phyloP scores from a whole-genome alignment of 2,329 filamentous ascomycete genomes.

The Venturia aucupariae region DNA sequence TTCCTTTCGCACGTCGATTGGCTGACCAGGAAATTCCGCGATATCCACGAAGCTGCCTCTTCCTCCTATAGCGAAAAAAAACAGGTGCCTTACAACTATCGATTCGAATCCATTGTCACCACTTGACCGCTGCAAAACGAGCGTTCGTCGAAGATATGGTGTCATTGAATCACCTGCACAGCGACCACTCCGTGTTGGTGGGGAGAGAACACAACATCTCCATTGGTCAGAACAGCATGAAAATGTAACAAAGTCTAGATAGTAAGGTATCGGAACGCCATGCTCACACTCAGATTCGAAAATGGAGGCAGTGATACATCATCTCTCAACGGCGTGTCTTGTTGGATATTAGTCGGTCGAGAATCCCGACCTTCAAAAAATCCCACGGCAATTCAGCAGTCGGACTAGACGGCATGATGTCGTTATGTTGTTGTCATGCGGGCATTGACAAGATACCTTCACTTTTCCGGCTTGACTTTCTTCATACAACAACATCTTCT shows the following conservation, averaged over 20 bases:
- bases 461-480: not conserved
- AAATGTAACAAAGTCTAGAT: not conserved
- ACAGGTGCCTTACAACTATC: not conserved
- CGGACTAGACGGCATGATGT: not conserved
- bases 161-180: too few species aligned
- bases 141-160: too few species aligned
- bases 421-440: not conserved
- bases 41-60: too few species aligned
- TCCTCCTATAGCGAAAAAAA: too few species aligned
- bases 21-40: not conserved
- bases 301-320: too few species aligned
- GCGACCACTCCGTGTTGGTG: too few species aligned
- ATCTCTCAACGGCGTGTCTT: not conserved
- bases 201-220: not conserved
- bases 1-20: not conserved
- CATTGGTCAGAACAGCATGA: not conserved
- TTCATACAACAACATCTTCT: not conserved
- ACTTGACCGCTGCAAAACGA: not conserved
- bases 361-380: not conserved
- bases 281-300: too few species aligned
- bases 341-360: not conserved
- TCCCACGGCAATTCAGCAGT: not conserved
- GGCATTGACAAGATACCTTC: not conserved
- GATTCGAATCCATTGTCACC: not conserved
- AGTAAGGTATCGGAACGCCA: too few species aligned